phyloP scores from a whole-genome alignment of 2,329 filamentous ascomycete genomes.

The Fonsecaea monophora region DNA sequence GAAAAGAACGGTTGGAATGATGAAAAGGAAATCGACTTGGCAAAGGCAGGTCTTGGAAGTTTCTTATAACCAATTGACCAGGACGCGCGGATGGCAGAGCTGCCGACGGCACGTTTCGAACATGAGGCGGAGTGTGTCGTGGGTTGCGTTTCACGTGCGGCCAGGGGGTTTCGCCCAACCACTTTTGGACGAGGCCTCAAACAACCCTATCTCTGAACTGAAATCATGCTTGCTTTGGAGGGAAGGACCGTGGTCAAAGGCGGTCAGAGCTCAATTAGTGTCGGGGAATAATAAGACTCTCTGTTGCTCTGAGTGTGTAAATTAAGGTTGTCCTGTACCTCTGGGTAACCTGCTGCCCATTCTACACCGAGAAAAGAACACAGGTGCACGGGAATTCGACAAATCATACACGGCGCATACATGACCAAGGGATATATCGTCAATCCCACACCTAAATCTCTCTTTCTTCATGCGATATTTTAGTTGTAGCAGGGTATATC shows the following conservation, averaged over 20 bases:
- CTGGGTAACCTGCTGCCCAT: neutral
- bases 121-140: constrained; percentile 32
- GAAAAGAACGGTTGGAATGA: constrained; percentile 22
- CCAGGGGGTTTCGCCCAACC: constrained; percentile 20
- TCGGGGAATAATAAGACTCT: neutral
- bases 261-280: neutral
- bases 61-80: constrained; percentile 28
- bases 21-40: constrained; percentile 11
- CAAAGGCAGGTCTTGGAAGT: constrained; percentile 31
- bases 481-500: neutral
- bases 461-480: neutral
- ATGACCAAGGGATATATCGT: neutral
- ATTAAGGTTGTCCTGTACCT: neutral
- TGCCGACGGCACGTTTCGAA: constrained; percentile 29
- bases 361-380: neutral
- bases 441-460: neutral
- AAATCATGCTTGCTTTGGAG: constrained; percentile 2
- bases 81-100: constrained; percentile 26
- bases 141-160: constrained; percentile 30
- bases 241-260: neutral
- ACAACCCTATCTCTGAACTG: constrained; percentile 3
- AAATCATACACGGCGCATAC: neutral
- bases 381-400: neutral
- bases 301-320: neutral
- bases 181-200: constrained; percentile 20